Base-by-base conservation (phyloP, 345 rosid genomes). In the Salix suchowensis region DNA sequence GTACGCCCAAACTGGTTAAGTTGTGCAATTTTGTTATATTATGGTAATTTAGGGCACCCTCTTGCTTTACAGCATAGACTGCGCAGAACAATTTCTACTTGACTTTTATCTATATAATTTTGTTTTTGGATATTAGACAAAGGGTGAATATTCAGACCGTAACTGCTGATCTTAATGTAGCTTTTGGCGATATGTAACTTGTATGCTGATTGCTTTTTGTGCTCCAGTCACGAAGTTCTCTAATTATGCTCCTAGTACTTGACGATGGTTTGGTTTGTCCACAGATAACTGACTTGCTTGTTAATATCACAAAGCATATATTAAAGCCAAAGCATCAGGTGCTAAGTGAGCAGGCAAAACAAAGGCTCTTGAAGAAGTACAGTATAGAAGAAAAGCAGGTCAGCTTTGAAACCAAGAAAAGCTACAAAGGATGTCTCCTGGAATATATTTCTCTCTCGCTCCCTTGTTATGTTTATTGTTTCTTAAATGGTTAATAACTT, bases 331-430 rank as follows among this genome's bases (percentile, higher is more conserved):
- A 75, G 77, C 97, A 91, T 82, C 86, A 68, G 40, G 87, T 93
- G 37, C 77, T 96, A 67, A 88, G 84, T 34, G 90, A 89, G 46
- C 54, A 76, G 72, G 96, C 91, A 82, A 96, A 96, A 81, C 70
- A 82, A 65, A 67, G 69, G 76, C 94, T 96, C 61, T 83, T 96
- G 76, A 82, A 88, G 74, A 81, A 85, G 85, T 89, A 83, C 84
- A 84, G 79, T 67, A 85, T 96, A 58, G 90, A 89, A 70, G 94
- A 93, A n/a, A 96, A 92, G 81, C 98, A 96, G 94, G 99, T 96
- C 52, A 73, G 89, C 54, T 68, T 67, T 74, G 18, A 61, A 40
- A 55, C 15, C 30, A 54, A 72, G 70, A 23, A 62, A 50, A 4
- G 19, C n/a, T 66, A 46, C 5, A 66, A 61, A 62, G 7, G 32